Conservation (phyloP, 352 stramenopile species). For the Phytopythium aichiense region DNA sequence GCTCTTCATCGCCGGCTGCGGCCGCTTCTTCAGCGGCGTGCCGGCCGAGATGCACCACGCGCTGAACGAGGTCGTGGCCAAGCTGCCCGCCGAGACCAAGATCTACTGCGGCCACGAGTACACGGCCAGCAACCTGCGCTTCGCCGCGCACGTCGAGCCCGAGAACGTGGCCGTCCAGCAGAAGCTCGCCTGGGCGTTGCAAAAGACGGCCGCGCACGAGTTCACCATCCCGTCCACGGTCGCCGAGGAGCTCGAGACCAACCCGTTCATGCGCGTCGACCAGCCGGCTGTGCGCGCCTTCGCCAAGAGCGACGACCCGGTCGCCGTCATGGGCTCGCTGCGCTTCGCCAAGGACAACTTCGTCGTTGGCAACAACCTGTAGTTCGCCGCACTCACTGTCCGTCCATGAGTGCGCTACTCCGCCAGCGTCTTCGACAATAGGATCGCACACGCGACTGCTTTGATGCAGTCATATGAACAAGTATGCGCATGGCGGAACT, state of each 20-base stretch:
- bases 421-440: too few species aligned
- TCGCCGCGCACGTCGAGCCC: conserved; percentile 87
- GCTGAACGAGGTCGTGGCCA: conserved; percentile 73
- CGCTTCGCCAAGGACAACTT: conserved; percentile 63
- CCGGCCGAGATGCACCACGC: conserved; percentile 83
- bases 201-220: conserved; percentile 30
- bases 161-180: conserved; percentile 64
- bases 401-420: too few species aligned
- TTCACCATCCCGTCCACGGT: conserved; percentile 90
- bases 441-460: too few species aligned
- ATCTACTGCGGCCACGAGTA: conserved; percentile 94
- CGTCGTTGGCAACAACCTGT: conserved; percentile 33
- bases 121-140: conserved; percentile 87
- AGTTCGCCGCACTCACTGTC: neutral
- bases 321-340: conserved; percentile 55
- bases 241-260: conserved; percentile 62
- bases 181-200: conserved; percentile 58
- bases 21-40: conserved; percentile 81
- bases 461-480: too few species aligned
- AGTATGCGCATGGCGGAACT: too few species aligned
- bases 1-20: conserved; percentile 89
- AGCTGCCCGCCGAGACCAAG: conserved; percentile 59
- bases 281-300: conserved; percentile 49
- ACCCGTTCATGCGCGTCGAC: conserved; percentile 78
- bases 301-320: conserved; percentile 30